These are phyloP conservation scores for Claviceps fusiformis DNA, from an alignment of 2,329 filamentous ascomycete species.

Conservation along the genomic window DNA sequence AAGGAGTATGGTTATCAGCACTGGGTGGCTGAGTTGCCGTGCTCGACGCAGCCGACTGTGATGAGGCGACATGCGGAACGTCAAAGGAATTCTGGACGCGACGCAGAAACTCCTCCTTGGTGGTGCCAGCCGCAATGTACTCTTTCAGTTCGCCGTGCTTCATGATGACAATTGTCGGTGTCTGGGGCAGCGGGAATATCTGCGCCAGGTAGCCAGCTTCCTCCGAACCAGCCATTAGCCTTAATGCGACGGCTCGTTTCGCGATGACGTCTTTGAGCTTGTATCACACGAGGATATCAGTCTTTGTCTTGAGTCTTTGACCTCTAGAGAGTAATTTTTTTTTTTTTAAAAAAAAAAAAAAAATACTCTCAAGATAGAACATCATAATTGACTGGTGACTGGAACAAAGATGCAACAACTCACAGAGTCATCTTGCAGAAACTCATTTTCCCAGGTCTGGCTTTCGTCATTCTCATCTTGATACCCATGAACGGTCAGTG, in stretches of 20 bases:
- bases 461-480: constrained; percentile 59
- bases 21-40: constrained; percentile 2
- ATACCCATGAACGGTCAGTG: constrained; percentile 7
- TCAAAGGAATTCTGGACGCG: constrained; percentile 22
- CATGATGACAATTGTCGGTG: constrained; percentile 71
- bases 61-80: constrained; percentile 9
- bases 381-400: too few species aligned
- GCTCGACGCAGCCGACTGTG: constrained; percentile 6
- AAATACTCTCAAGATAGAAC: too few species aligned
- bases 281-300: neutral
- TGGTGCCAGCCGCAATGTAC: constrained; percentile 53
- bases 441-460: constrained; percentile 58
- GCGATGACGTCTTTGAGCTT: constrained; percentile 44
- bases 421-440: constrained; percentile 44
- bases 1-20: too few species aligned
- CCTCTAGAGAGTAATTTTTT: too few species aligned
- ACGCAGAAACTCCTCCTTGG: constrained; percentile 52
- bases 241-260: constrained; percentile 53
- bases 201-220: constrained; percentile 73
- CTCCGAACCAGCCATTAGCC: constrained; percentile 57
- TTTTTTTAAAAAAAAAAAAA: too few species aligned
- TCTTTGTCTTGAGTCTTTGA: too few species aligned
- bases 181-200: constrained; percentile 66
- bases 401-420: too few species aligned
- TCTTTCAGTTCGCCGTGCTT: constrained; percentile 66